These are phyloP conservation scores for Sonneratia caseolaris DNA, from an alignment of 345 rosid species.

Conservation along the genomic window DNA sequence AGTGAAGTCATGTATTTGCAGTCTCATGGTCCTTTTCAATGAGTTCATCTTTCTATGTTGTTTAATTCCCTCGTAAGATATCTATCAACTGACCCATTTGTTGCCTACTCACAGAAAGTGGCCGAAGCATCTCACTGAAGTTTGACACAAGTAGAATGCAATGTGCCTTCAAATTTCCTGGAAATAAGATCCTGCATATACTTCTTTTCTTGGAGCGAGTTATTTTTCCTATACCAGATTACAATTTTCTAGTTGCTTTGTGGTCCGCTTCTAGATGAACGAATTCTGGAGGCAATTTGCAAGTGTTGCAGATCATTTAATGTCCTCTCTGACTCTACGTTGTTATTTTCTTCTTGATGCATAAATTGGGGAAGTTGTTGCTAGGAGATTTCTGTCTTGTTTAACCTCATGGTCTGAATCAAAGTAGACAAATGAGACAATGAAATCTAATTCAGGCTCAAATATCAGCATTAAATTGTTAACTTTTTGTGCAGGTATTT, in stretches of 20 bases:
- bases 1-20: not conserved
- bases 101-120: constrained; percentile 27
- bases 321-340: not conserved
- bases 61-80: not conserved
- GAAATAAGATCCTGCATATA: constrained; percentile 13
- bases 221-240: constrained; percentile 1
- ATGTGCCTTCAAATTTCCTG: constrained; percentile 9
- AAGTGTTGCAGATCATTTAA: not conserved
- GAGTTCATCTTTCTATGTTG: not conserved
- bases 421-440: too few species aligned
- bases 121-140: constrained; percentile 35
- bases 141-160: constrained; percentile 6
- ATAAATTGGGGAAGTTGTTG: too few species aligned
- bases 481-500: too few species aligned
- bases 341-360: not conserved
- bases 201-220: not conserved
- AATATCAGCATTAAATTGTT: too few species aligned
- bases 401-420: too few species aligned
- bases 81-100: not conserved
- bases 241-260: not conserved
- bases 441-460: too few species aligned
- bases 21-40: too few species aligned
- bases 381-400: not conserved
- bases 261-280: not conserved
- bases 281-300: not conserved